Evolutionary conservation across 495 filamentous ascomycete species (phyloP).

Genomic region (Massariosphaeria phaeospora): DNA sequence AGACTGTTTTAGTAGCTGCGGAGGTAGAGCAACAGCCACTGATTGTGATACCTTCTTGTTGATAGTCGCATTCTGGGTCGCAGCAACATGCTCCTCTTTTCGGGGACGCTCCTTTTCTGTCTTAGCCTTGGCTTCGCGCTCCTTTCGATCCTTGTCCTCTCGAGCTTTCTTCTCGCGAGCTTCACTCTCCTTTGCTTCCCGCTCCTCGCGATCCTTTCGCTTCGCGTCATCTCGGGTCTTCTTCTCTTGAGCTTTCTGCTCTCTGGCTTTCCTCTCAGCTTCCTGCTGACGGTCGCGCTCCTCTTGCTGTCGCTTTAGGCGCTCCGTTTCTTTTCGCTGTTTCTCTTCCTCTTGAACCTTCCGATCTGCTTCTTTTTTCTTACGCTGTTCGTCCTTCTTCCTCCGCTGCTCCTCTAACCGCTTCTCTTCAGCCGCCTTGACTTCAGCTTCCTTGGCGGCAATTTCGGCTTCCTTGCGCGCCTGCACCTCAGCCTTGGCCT

Average conservation of each 20-base stretch:
- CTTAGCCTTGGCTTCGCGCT: conserved; percentile 39
- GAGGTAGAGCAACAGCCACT: conserved; percentile 50
- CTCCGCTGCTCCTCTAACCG: conserved; percentile 71
- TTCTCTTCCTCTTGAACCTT: conserved; percentile 87
- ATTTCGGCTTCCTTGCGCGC: conserved; percentile 81
- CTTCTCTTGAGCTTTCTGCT: conserved; percentile 69
- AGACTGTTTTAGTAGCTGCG: conserved; percentile 49
- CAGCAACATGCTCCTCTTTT: conserved; percentile 45
- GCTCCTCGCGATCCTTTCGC: conserved; percentile 65
- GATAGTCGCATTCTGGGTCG: conserved; percentile 19
- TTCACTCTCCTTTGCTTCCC: conserved; percentile 64
- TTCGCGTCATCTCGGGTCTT: conserved; percentile 58
- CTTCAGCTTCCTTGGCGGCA: conserved; percentile 80
- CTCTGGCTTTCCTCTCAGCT: conserved; percentile 64
- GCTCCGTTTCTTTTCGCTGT: conserved; percentile 70
- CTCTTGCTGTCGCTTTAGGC: conserved; percentile 70
- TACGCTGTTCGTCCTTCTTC: conserved; percentile 83
- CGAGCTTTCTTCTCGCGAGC: conserved; percentile 51
- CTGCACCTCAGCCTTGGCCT: conserved; percentile 83
- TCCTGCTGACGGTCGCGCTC: conserved; percentile 79
- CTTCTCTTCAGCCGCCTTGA: conserved; percentile 68
- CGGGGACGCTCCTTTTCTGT: conserved; percentile 51
- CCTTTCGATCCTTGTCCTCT: conserved; percentile 48
- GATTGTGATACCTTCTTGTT: conserved; percentile 47
- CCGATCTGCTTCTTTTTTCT: conserved; percentile 87